phyloP scores from a whole-genome alignment of 441 rosid genomes.

The Metrosideros polymorpha region DNA sequence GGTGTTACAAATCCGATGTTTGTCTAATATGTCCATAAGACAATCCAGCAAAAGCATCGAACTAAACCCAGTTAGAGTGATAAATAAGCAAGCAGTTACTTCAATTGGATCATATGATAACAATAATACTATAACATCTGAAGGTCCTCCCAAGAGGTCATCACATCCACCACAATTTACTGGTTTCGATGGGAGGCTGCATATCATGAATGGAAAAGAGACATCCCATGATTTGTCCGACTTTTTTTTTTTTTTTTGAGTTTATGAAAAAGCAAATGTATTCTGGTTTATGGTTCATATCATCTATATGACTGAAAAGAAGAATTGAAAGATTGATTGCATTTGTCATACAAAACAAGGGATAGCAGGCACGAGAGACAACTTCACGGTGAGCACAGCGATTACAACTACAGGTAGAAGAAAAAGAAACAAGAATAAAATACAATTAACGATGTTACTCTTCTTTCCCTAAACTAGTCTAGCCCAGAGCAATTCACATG shows the following conservation, averaged over 20 bases:
- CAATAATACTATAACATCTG: not conserved
- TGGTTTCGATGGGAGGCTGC: not conserved
- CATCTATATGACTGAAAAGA: not conserved
- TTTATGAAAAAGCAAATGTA: not conserved
- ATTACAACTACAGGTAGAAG: not conserved
- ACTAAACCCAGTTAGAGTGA: not conserved
- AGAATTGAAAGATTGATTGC: not conserved
- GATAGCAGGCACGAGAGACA: not conserved
- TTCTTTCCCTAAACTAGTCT: not conserved
- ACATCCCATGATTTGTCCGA: not conserved
- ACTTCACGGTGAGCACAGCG: not conserved
- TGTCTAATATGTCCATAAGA: not conserved
- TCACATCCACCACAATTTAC: not conserved
- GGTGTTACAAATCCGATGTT: not conserved
- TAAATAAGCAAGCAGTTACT: not conserved
- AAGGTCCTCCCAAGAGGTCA: not conserved
- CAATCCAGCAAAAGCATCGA: not conserved
- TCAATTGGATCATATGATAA: too few relatives aligned
- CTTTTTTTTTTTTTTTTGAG: not conserved
- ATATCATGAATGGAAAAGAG: not conserved
- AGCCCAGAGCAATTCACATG: not conserved
- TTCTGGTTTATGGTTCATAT: not conserved
- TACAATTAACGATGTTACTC: not conserved
- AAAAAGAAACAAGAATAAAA: not conserved
- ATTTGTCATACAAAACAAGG: not conserved